Evolutionary conservation across 305 asterid genomes (phyloP), one percentile per base, ranked within the genome.

Genomic region (Fraxinus nigra): DNA sequence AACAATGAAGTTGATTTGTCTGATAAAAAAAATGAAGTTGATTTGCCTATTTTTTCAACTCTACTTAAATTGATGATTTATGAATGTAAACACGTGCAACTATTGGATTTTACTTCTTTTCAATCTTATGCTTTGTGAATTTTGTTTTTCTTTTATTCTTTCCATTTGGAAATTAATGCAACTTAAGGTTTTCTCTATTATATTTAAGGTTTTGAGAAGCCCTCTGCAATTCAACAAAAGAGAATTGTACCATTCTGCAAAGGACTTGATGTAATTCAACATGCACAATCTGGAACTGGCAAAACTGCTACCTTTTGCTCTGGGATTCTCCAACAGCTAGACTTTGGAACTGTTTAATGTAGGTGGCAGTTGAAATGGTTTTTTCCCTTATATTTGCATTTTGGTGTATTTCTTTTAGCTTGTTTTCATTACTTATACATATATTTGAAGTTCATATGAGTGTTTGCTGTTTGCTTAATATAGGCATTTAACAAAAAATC

Each of bases 1-100:
- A n/a, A n/a, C n/a, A n/a, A n/a, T n/a, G n/a, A n/a, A n/a, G n/a
- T n/a, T n/a, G n/a, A n/a, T n/a, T n/a, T n/a, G n/a, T n/a, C 35
- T 85, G 92, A 90, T 97, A 88, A 88, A 97, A 94, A 86, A 92
- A 7, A 59, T 20, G 9, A n/a, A 22, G 10, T 7, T 20, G 5
- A 40, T 59, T n/a, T 3, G 56, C 69, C 13, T 59, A 20, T 13
- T 46, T 13, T 22, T 59, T 59, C 30, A 59, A 0, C 5, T 20
- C 3, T 59, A 59, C 69, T 61, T 61, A 61, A 7, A 22, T 22
- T 22, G 72, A 2, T 24, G 14, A 22, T 61, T 2, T 61, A 20
- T 61, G 72, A 61, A 51, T 51, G 24, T 51, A n/a, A 51, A 16
- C 63, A 51, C 9, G 18, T 24, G 16, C 35, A 65, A 24, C 73